Conservation (phyloP, 768 basidiomycete species). For the Rhizopogon roseolus region DNA sequence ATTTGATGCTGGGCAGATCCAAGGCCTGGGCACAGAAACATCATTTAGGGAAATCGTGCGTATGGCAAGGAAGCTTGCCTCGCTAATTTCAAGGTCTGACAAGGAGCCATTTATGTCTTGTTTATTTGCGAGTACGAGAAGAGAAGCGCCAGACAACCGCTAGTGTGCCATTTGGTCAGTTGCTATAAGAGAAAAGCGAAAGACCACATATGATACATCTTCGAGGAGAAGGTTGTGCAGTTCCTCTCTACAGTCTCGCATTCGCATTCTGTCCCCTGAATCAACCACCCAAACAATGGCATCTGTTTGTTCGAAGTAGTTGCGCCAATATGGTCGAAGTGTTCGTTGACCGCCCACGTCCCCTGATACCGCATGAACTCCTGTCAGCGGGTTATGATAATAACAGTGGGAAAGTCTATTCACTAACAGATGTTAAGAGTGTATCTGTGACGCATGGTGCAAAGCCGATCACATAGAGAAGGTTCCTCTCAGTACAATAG, state of each 20-base stretch:
- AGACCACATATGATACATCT: slow-evolving; percentile 59
- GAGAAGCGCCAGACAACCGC: slow-evolving; percentile 93
- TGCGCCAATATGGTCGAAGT: slow-evolving; percentile 95
- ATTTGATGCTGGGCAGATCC: slow-evolving; percentile 72
- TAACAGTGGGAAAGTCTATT: neutral
- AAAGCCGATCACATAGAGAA: slow-evolving; percentile 20
- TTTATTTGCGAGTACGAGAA: slow-evolving; percentile 97
- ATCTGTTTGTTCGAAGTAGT: slow-evolving; percentile 99
- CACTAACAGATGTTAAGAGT: slow-evolving; percentile 40
- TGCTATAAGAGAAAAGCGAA: neutral
- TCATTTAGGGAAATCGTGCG: neutral
- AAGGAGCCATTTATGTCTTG: slow-evolving; percentile 91
- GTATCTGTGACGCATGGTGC: slow-evolving; percentile 24
- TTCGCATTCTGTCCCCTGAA: slow-evolving; percentile 86
- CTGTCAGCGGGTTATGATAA: slow-evolving; percentile 32
- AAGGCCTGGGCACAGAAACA: slow-evolving; percentile 51
- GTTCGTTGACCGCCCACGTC: slow-evolving; percentile 97
- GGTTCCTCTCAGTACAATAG: slow-evolving; percentile 13
- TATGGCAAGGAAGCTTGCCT: slow-evolving; percentile 46
- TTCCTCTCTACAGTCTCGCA: slow-evolving; percentile 87
- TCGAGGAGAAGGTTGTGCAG: slow-evolving; percentile 82
- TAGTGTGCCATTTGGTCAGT: slow-evolving; percentile 23
- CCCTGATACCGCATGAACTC: slow-evolving; percentile 82
- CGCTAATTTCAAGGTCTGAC: slow-evolving; percentile 74
- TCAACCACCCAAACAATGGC: slow-evolving; percentile 99